Evolutionary conservation across 1,139 yeast genomes (phyloP), one percentile per base, ranked within the genome.

Genomic region (Kodamaea sp.): DNA sequence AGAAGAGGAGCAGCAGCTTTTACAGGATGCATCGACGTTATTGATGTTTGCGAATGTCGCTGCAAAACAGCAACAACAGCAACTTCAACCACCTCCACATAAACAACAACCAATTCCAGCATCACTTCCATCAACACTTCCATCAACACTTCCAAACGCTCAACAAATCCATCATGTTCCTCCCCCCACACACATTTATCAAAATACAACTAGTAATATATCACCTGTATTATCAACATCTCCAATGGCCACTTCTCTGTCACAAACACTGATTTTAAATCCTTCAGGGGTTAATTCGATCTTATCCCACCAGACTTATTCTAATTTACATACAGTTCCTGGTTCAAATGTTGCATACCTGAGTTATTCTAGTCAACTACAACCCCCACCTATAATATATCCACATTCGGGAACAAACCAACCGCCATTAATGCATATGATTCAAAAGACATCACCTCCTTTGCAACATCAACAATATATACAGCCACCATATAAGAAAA

Each of bases 21-120:
- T 77, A 10, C 78, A 76, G 49, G 84, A 79, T 61, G 85, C 86
- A 2, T 78, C 84, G n/a, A 76, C 84, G 15, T 61, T 80, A 38
- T 62, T 79, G 43, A 75, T 78, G 83, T 78, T 80, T 57, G 82
- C 84, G 24, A 77, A 72, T 47, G 74, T 73, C 26, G 80, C 79
- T 9, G 76, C 79, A 8, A 55, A 69, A 43, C 73, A 67, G 35
- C 72, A 65, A 40, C 69, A 66, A 37, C 49, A 47, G 25, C 48
- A 47, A 12, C 47, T 35, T 30, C 45, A 24, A 29, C 39, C 27
- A 8, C 37, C 30, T 3, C 37, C 24, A 8, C 43, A 20, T 1
- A 34, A 27, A n/a, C 38, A 26, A 30, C 41, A 8, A 11, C 35
- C 32, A 24, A 29, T 12, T 25, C 38, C 32, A 33, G 32, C 12